These are phyloP conservation scores for Gnaphalium uliginosum DNA, from an alignment of 129 eudicot species.

Conservation along the genomic window DNA sequence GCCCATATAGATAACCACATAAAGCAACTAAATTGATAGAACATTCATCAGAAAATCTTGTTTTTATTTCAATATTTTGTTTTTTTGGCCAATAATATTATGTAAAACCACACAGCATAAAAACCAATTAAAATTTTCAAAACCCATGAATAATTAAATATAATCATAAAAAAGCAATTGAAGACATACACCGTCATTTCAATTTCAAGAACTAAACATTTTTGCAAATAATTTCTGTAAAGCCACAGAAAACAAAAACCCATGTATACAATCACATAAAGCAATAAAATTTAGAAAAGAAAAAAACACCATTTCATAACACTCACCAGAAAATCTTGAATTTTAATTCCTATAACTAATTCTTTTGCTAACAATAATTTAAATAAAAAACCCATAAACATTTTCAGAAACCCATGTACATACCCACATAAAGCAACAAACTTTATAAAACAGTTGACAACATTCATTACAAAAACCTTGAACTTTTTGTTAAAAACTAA, in stretches of 20 bases:
- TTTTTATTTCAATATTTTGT: not conserved
- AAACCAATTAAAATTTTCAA: not conserved
- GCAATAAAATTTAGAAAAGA: not conserved
- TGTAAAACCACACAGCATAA: not conserved
- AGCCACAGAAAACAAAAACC: not conserved
- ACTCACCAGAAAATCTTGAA: not conserved
- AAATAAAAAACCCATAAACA: slow-evolving; percentile 3
- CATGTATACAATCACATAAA: not conserved
- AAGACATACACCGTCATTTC: not conserved
- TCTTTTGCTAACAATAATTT: not conserved
- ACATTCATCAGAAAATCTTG: not conserved
- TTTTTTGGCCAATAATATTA: not conserved
- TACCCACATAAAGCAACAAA: not conserved
- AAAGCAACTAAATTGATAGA: not conserved
- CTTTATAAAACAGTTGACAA: not conserved
- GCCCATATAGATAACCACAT: not conserved
- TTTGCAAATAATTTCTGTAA: not conserved
- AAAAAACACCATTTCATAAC: not conserved
- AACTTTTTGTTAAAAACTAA: not conserved
- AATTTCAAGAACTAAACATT: not conserved
- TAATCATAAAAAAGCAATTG: too few species aligned
- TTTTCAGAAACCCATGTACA: not conserved
- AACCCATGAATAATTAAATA: not conserved
- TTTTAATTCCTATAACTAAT: not conserved
- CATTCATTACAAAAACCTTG: not conserved